These are phyloP conservation scores for Trichoderma harzianum DNA, from an alignment of 2,329 filamentous ascomycete genomes.

Conservation along the genomic window DNA sequence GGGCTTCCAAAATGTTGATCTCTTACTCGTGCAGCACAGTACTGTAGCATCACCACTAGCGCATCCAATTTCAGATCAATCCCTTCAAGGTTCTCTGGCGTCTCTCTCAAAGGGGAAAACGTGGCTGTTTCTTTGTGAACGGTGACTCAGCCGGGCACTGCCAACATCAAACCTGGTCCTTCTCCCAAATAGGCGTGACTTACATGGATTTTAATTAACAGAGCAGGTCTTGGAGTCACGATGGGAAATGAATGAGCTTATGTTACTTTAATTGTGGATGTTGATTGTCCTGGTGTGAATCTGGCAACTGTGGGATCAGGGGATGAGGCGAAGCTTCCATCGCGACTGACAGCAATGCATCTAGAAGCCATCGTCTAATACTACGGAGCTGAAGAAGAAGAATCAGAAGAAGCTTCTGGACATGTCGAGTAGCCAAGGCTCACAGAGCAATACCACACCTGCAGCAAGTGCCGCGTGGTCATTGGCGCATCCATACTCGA, in stretches of 20 bases:
- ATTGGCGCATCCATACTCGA: background rate
- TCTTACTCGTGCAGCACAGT: background rate
- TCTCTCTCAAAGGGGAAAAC: background rate
- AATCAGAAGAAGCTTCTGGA: background rate
- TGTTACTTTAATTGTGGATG: background rate
- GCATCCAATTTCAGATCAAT: background rate
- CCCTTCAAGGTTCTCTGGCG: too few relatives aligned
- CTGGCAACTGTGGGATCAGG: background rate
- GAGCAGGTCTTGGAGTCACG: background rate
- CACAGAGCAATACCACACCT: background rate
- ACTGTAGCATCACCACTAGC: background rate
- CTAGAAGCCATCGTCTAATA: background rate
- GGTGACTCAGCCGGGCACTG: background rate
- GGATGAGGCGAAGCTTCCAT: background rate
- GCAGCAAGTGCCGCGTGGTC: background rate
- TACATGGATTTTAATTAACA: background rate
- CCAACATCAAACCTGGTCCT: background rate
- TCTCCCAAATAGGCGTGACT: background rate
- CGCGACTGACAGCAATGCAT: background rate
- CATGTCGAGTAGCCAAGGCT: background rate
- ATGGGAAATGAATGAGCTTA: background rate
- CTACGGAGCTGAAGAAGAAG: background rate
- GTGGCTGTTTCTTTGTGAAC: background rate
- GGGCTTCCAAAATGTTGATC: background rate
- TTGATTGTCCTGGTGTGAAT: background rate